Conservation (phyloP, 257 asterid species). For the Jaltomata sinuosa region DNA sequence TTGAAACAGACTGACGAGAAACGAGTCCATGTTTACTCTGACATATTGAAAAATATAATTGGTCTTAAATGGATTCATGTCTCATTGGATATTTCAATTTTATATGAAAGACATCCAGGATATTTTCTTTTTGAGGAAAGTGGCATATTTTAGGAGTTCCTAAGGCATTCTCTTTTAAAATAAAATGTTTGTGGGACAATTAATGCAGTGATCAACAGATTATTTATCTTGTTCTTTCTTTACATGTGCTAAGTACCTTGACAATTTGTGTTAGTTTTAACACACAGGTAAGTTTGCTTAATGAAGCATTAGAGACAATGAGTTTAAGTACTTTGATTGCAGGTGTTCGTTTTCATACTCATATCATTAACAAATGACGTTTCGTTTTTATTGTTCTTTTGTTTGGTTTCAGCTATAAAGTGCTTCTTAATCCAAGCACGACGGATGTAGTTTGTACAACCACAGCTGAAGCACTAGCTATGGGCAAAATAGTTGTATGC, state of each 20-base stretch:
- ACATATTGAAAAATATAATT: background rate
- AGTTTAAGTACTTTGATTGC: background rate
- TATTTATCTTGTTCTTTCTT: background rate
- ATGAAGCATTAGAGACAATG: background rate
- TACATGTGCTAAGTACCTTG: background rate
- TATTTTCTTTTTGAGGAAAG: background rate
- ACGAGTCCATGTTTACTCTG: background rate
- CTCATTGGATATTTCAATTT: background rate
- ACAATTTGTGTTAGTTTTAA: background rate
- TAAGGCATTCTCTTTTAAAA: background rate
- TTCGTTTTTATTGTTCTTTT: background rate
- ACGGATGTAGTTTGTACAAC: conserved; percentile 98
- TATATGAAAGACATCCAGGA: background rate
- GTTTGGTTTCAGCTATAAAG: conserved; percentile 59
- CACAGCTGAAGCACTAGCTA: conserved; percentile 93
- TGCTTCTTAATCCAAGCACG: conserved; percentile 94
- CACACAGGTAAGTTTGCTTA: background rate
- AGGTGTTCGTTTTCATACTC: background rate
- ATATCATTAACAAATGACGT: background rate
- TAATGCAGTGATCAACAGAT: background rate
- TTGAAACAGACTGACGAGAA: background rate
- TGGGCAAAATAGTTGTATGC: conserved; percentile 95
- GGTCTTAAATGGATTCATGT: background rate
- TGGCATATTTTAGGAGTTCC: background rate
- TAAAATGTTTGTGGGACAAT: background rate